These are phyloP conservation scores for Quercus lobata DNA, from an alignment of 331 rosid species.

Conservation along the genomic window DNA sequence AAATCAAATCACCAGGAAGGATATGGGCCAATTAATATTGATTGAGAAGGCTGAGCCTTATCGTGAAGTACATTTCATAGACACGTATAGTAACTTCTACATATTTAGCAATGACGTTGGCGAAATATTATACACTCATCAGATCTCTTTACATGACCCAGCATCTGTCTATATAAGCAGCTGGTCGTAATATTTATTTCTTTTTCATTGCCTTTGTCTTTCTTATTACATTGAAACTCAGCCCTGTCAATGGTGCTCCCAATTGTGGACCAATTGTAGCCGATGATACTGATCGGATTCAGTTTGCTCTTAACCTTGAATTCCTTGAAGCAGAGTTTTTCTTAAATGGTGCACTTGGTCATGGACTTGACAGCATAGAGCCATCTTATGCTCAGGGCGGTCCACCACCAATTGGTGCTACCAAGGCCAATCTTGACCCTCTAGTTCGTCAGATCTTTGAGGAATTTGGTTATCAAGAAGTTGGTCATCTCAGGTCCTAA, in stretches of 20 bases:
- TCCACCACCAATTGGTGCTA: slow-evolving; percentile 14
- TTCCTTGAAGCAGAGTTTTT: slow-evolving; percentile 14
- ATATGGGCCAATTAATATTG: no score
- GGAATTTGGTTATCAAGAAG: slow-evolving; percentile 23
- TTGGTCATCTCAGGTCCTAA: slow-evolving; percentile 21
- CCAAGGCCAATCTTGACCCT: slow-evolving; percentile 20
- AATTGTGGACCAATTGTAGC: slow-evolving; percentile 4
- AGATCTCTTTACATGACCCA: not conserved
- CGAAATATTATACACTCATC: no score
- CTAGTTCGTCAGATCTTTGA: not conserved
- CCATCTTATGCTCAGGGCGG: not conserved
- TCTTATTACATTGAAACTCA: not conserved
- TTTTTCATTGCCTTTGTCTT: not conserved
- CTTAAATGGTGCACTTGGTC: not conserved
- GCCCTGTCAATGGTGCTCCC: not conserved
- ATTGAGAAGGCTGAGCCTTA: no score
- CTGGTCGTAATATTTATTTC: not conserved
- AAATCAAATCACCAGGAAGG: no score
- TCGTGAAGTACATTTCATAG: no score
- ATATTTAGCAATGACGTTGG: no score
- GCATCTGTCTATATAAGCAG: not conserved
- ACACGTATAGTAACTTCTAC: no score
- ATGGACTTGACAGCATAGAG: slow-evolving; percentile 7
- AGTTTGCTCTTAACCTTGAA: slow-evolving; percentile 21
- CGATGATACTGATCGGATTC: slow-evolving; percentile 2